Base-by-base conservation (phyloP, 1,139 yeast genomes). In the Geotrichum cucujoidarum region DNA sequence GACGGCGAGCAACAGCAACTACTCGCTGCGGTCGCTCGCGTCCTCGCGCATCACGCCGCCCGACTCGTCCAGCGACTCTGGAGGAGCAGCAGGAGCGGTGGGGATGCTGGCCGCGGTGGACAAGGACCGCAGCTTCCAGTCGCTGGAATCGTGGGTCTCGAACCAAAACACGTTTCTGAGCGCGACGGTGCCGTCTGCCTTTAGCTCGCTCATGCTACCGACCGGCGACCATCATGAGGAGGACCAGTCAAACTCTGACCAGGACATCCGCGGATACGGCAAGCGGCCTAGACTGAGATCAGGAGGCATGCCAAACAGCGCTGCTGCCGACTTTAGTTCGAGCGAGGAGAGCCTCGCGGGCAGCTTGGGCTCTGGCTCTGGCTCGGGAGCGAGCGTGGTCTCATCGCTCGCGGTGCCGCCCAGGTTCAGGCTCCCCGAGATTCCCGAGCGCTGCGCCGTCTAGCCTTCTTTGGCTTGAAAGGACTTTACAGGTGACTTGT, bases 81-180 rank as follows among this genome's bases (percentile, higher is more conserved):
- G 33, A 6, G 6, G 14, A 6, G 14, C 16, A 6, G 2, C 11
- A n/a, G 7, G n/a, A n/a, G 17, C 14, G 16, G 8, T 10, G 16
- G 10, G 17, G 16, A 31, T 16, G n/a, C 34, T n/a, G 11, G 25
- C 39, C 16, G 22, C 25, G 14, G 38, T 39, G 10, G 33, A 41
- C 21, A 17, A 24, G 13, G 33, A 25, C 16, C 20, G 14, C 5
- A 13, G 11, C 22, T 38, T 38, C 17, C 33, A 25, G 17, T n/a
- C 20, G 16, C 31, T 38, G n/a, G 41, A 38, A 27, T 27, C 33
- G 21, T 38, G 41, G 41, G 41, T 38, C n/a, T 38, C 41, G 6
- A 38, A 27, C 24, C 40, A 36, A 22, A 18, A 18, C 8, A 25
- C 4, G 8, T 36, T 24, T 24, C 27, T 24, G 8, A 24, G 27